Evolutionary conservation across 106 monocot genomes (phyloP).

Genomic region (Posidonia australis): DNA sequence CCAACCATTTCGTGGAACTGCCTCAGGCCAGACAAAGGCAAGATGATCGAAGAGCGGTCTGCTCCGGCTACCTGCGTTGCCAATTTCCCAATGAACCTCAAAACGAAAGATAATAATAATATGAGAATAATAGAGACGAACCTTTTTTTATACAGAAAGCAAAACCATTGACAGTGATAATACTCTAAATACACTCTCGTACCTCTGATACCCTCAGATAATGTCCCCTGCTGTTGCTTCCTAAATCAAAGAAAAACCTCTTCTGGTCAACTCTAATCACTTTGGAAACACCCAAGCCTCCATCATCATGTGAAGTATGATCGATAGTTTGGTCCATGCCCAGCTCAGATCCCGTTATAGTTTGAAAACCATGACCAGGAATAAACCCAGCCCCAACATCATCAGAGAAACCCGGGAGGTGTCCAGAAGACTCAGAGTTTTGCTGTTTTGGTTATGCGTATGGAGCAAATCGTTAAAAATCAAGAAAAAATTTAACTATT

Average conservation of each 20-base stretch:
- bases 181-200: too few species aligned
- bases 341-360: conserved; percentile 41
- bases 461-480: not conserved
- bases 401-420: conserved; percentile 61
- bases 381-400: conserved; percentile 89
- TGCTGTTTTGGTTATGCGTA: conserved; percentile 19
- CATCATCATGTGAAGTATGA: conserved; percentile 38
- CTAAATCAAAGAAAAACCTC: conserved; percentile 85
- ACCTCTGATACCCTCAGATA: conserved; percentile 83
- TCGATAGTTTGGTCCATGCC: conserved; percentile 50
- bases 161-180: not conserved
- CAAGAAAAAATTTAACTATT: not conserved
- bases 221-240: conserved; percentile 76
- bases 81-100: not conserved
- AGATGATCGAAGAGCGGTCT: conserved; percentile 82
- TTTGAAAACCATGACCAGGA: conserved; percentile 36
- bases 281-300: conserved; percentile 46
- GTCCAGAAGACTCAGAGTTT: conserved; percentile 40
- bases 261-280: conserved; percentile 78
- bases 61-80: conserved; percentile 59
- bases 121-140: not conserved
- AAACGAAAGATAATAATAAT: not conserved
- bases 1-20: conserved; percentile 82
- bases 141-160: not conserved
- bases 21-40: conserved; percentile 61